Conservation (phyloP, 2,329 filamentous ascomycete species). For the Aspergillus floridensis region DNA sequence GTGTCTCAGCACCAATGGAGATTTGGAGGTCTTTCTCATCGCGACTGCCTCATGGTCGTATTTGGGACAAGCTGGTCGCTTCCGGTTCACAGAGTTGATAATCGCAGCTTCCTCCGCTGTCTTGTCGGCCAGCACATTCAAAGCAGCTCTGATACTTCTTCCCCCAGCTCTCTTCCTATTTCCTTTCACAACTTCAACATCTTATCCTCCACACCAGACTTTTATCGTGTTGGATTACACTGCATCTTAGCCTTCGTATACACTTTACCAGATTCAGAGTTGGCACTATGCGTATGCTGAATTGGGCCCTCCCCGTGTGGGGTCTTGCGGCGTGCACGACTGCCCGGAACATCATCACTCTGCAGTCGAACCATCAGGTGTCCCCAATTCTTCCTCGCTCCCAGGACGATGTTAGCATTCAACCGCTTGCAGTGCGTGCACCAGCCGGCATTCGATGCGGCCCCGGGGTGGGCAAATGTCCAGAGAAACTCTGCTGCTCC, state of each 20-base stretch:
- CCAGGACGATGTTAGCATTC: background rate
- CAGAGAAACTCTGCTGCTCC: slow-evolving; percentile 39
- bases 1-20: background rate
- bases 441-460: slow-evolving; percentile 33
- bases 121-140: background rate
- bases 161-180: background rate
- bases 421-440: slow-evolving; percentile 15
- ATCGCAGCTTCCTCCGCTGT: background rate
- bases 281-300: slow-evolving; percentile 24
- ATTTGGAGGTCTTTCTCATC: background rate
- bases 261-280: slow-evolving; percentile 5
- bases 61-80: background rate
- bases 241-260: slow-evolving; percentile 22
- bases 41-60: background rate
- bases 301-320: slow-evolving; percentile 13
- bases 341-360: slow-evolving; percentile 14
- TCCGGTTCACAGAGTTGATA: background rate
- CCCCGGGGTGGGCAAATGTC: slow-evolving; percentile 33
- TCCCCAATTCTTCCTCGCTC: background rate
- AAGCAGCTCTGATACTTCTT: background rate
- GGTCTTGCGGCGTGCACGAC: slow-evolving; percentile 14
- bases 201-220: slow-evolving; percentile 5
- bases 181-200: slow-evolving; percentile 1
- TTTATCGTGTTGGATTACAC: slow-evolving; percentile 20
- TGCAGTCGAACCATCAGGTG: slow-evolving; percentile 9